Conservation (phyloP, 306 rosid genomes). For the Cicer cuneatum region DNA sequence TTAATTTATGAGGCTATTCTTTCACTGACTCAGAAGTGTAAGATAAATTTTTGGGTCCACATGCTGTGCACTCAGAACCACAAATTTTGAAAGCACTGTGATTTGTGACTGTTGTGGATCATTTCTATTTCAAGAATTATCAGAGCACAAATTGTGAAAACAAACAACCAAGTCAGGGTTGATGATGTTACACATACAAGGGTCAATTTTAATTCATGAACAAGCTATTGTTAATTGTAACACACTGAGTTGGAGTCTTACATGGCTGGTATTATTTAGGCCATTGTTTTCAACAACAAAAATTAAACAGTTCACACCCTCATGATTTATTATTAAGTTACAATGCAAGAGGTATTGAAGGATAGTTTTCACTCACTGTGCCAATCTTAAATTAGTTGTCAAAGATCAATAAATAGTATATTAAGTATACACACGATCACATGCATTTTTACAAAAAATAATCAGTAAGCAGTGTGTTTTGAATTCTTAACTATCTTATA, state of each 20-base stretch:
- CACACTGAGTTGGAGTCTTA: background rate
- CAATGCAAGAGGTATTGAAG: background rate
- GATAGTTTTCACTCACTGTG: background rate
- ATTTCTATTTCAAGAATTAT: background rate
- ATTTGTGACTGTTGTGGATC: background rate
- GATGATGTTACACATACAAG: slow-evolving; percentile 21
- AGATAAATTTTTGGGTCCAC: slow-evolving; percentile 42
- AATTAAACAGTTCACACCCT: slow-evolving; percentile 1
- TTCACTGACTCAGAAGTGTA: slow-evolving; percentile 15
- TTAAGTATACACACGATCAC: too few species aligned
- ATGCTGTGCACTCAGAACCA: slow-evolving; percentile 28
- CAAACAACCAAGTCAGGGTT: background rate
- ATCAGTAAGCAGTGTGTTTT: too few species aligned
- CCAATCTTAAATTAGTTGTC: background rate
- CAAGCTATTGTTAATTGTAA: background rate
- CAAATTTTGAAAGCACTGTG: slow-evolving; percentile 19
- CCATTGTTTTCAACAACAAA: background rate
- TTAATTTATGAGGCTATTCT: slow-evolving; percentile 17
- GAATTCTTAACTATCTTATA: too few species aligned
- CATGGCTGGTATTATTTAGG: background rate
- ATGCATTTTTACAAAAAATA: too few species aligned
- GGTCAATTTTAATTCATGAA: slow-evolving; percentile 28
- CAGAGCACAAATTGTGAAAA: slow-evolving; percentile 12
- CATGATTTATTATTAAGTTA: background rate
- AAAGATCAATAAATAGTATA: background rate